Evolutionary conservation across 345 rosid species (phyloP), one percentile per base, ranked within the genome.

Genomic region (Lumnitzera littorea): DNA sequence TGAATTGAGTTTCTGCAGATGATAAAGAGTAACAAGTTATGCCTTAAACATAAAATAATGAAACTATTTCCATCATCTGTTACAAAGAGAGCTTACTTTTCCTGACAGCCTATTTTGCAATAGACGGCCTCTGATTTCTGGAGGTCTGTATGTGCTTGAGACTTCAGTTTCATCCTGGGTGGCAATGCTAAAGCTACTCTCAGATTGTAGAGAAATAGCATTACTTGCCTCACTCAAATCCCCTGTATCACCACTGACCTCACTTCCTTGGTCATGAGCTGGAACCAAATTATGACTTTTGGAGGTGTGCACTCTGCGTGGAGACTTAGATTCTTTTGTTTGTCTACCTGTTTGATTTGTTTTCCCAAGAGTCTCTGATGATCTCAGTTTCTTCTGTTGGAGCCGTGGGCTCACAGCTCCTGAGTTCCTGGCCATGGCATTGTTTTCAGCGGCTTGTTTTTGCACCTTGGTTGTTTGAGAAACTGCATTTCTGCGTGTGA

Each of bases 161-260:
- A 85, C 82, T 78, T 89, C 94, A 49, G 50, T 74, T 47, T 85
- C 96, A 61, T 69, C 68, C 63, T 67, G 76, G 24, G 94, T 83
- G 65, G 72, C 80, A 51, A 62, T 67, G 69, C 84, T 85, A 58
- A 53, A 60, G 57, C 73, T 76, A 74, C 86, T 80, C 24, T 82
- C 94, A 10, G 96, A 83, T 69, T 72, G 73, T 64, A 63, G 61
- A 4, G 84, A 78, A 51, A 64, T 61, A 15, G 61, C 60, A 65
- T 84, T 83, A 16, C 64, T 74, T 31, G 65, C 78, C 60, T 76
- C 67, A 16, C 68, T 82, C 27, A 77, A 66, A 65, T 86, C 79
- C 72, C 83, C 80, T 61, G 67, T 47, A 48, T 76, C 70, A 49
- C 77, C 73, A 69, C 85, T 78, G 55, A 65, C 71, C 2, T 80